A percentile compares a stretch with the other conserved stretches of the same genome.
Conservation (phyloP, 176 grass and related monocot species). For the Triticum aestivum region DNA sequence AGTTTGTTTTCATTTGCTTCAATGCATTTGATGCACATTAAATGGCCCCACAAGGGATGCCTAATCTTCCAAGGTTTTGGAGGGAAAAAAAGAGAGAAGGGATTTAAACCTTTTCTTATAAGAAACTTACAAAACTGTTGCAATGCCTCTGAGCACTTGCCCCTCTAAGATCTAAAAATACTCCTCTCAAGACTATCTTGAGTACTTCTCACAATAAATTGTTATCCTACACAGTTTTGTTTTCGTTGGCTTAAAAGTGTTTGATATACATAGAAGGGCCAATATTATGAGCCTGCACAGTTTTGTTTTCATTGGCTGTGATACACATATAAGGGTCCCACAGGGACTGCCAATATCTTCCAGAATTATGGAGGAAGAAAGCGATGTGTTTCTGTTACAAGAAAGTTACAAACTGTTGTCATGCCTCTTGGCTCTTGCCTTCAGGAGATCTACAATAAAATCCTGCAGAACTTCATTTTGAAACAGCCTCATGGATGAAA, state of each 20-base stretch:
- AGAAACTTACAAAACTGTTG: not conserved
- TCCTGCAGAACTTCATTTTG: not conserved
- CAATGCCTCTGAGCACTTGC: not conserved
- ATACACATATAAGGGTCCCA: too few relatives aligned
- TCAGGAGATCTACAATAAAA: not conserved
- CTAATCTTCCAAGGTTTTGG: not conserved
- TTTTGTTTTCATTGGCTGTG: too few relatives aligned
- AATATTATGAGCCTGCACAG: too few relatives aligned
- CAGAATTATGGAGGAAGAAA: not conserved
- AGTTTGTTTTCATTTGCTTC: not conserved
- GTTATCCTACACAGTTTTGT: not conserved
- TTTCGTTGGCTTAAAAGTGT: constrained; percentile 14
- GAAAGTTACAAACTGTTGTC: not conserved
- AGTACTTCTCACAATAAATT: not conserved
- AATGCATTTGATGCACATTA: not conserved
- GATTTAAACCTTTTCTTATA: not conserved
- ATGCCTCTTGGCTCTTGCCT: not conserved
- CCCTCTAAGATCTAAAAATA: not conserved
- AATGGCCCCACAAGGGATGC: not conserved
- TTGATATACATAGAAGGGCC: not conserved
- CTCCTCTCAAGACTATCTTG: not conserved
- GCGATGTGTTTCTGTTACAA: not conserved
- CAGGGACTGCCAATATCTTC: not conserved
- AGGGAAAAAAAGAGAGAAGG: not conserved
- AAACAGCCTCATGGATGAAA: not conserved